phyloP scores from a whole-genome alignment of 31 red algal genomes.

The Odonthalia washingtoniensis region DNA sequence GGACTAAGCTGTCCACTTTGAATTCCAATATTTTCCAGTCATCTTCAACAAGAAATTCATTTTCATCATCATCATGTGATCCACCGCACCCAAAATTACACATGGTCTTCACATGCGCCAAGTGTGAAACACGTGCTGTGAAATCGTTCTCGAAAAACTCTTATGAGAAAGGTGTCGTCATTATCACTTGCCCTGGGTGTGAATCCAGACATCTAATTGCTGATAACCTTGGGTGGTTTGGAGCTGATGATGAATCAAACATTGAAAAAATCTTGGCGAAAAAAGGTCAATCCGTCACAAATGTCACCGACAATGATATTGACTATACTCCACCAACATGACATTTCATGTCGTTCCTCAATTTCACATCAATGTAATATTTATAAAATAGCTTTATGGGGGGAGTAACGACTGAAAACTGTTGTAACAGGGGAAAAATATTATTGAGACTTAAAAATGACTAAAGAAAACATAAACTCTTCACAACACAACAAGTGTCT shows the following conservation, averaged over 20 bases:
- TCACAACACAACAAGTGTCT: too few relatives aligned
- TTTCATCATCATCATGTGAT: too few relatives aligned
- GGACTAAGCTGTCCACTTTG: too few relatives aligned
- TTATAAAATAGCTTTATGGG: too few relatives aligned
- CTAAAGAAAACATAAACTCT: too few relatives aligned
- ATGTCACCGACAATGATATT: conserved; percentile 41
- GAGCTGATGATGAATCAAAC: conserved; percentile 53
- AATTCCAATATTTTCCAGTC: too few relatives aligned
- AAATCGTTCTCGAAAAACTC: conserved; percentile 62
- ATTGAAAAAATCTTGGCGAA: conserved; percentile 54
- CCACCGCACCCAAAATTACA: conserved; percentile 58
- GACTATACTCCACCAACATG: conserved; percentile 20
- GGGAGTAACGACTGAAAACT: too few relatives aligned
- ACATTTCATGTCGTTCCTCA: background rate
- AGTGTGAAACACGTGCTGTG: conserved; percentile 62
- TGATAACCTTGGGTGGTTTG: conserved; percentile 82
- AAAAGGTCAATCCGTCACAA: conserved; percentile 48
- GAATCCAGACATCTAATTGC: conserved; percentile 63
- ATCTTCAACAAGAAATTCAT: too few relatives aligned
- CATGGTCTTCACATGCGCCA: conserved; percentile 70
- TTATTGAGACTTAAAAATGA: too few relatives aligned
- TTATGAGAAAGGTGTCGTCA: conserved; percentile 64
- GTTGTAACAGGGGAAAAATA: too few relatives aligned
- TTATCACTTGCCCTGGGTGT: conserved; percentile 60
- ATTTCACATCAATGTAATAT: background rate